Base-by-base conservation (phyloP, 1,284 basidiomycete species). In the Boletus semigastroideus region DNA sequence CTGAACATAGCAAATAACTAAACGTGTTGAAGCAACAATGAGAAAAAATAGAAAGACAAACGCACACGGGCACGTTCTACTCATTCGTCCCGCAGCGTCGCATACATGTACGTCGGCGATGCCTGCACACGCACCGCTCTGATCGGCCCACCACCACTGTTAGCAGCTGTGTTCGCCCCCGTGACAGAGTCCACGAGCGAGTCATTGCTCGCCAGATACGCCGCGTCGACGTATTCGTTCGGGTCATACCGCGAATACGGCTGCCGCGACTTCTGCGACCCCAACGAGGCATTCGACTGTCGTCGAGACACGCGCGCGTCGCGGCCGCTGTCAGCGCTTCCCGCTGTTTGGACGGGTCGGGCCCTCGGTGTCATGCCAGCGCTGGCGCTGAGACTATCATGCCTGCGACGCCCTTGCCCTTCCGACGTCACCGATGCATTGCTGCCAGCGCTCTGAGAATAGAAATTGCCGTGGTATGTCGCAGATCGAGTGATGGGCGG, bases 401-500 rank as follows among this genome's bases (percentile, higher is more conserved):
- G 64, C 33, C 63, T 51, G 13, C 61, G 60, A 7, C 56, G 66
- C 5, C 59, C 55, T 1, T 71, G n/a, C n/a, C n/a, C n/a, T n/a
- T n/a, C 69, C 2, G 57, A 57, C 36, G 67, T 64, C 40, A 42
- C 40, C 4, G 67, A 67, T 7, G 59, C 46, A n/a, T 54, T 56
- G 31, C 56, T 62, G 0, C 52, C 52, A 5, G 30, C 47, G 10
- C 36, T 46, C n/a, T 50, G 51, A 19, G 47, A n/a, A 39, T 53
- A 36, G 2, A 42, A 4, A 19, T 39, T 39, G 11, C 37, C 44
- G 3, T 45, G 56, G 46, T 52, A 63, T 12, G 43, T 10, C 9
- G 62, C 57, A 2, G 63, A 67, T 11, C 69, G 68, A 16, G 64
- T 58, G 37, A 68, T 48, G 13, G 66, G 69, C 20, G 66, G 63